A percentile compares a stretch with the other conserved stretches of the same genome.
Conservation (phyloP, 768 basidiomycete genomes). For the Termitomyces sp. region DNA sequence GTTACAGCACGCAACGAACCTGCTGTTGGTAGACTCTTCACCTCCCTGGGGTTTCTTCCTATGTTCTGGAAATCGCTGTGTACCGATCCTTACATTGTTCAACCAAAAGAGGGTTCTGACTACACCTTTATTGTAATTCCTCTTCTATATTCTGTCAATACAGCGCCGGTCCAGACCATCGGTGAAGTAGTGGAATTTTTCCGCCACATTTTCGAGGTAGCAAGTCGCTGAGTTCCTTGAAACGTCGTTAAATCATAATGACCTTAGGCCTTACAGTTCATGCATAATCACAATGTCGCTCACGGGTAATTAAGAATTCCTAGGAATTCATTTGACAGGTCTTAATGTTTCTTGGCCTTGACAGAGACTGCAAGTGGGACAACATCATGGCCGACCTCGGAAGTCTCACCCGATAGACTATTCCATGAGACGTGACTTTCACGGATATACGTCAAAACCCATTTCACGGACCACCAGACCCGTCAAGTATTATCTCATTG, state of each 20-base stretch:
- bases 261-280: constrained; percentile 25
- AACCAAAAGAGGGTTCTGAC: constrained; percentile 14
- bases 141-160: constrained; percentile 14
- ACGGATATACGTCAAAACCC: background rate
- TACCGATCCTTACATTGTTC: constrained; percentile 22
- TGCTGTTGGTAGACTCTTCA: constrained; percentile 22
- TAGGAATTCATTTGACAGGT: background rate
- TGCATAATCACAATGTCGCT: constrained; percentile 25
- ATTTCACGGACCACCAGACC: constrained; percentile 16
- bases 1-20: constrained; percentile 21
- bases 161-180: constrained; percentile 22
- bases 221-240: background rate
- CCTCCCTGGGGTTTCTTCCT: constrained; percentile 4
- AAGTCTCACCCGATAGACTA: constrained; percentile 16
- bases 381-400: constrained; percentile 26
- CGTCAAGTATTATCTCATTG: too few species aligned
- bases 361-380: constrained; percentile 14
- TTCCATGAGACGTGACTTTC: constrained; percentile 13
- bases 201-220: constrained; percentile 22
- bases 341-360: background rate
- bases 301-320: constrained; percentile 21
- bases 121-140: constrained; percentile 25
- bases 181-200: constrained; percentile 27
- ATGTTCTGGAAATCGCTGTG: constrained; percentile 29
- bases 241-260: background rate